A percentile compares a stretch with the other conserved stretches of the same genome.
These are phyloP conservation scores for Kwoniella pini DNA, from an alignment of 768 basidiomycete species.

Conservation along the genomic window DNA sequence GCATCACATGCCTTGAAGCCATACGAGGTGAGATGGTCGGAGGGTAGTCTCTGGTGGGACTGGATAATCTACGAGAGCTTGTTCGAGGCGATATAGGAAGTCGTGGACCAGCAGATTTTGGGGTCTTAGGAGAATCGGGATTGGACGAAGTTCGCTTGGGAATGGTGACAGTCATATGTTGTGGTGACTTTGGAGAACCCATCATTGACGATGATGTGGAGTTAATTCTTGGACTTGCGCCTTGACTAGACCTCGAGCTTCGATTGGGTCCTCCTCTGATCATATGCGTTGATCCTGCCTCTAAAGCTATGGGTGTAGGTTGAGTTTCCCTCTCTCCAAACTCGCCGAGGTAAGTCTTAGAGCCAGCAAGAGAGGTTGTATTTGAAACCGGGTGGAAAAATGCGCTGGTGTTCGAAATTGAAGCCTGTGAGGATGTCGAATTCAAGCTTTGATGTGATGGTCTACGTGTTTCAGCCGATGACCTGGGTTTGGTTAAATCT, in stretches of 20 bases:
- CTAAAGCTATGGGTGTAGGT: slow-evolving; percentile 1
- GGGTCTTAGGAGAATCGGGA: slow-evolving; percentile 4
- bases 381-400: neutral
- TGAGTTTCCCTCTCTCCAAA: slow-evolving; percentile 13
- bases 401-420: neutral
- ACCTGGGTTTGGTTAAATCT: slow-evolving; percentile 3
- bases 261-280: neutral
- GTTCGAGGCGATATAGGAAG: slow-evolving; percentile 13
- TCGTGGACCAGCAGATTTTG: slow-evolving; percentile 4
- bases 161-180: slow-evolving; percentile 1
- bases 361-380: neutral
- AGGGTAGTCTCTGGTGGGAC: neutral
- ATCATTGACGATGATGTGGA: neutral
- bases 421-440: slow-evolving; percentile 6
- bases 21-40: neutral
- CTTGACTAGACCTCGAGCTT: slow-evolving; percentile 7
- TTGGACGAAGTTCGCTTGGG: slow-evolving; percentile 12
- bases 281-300: slow-evolving; percentile 3
- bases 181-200: neutral
- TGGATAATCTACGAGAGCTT: neutral
- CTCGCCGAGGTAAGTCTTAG: slow-evolving; percentile 3
- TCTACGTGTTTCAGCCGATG: slow-evolving; percentile 8
- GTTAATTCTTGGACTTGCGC: neutral
- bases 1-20: neutral
- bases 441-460: slow-evolving; percentile 13